Percentiles rank a stretch among this genome's conserved stretches.
Conservation (phyloP, 768 basidiomycete species). For the Collybia sp. region DNA sequence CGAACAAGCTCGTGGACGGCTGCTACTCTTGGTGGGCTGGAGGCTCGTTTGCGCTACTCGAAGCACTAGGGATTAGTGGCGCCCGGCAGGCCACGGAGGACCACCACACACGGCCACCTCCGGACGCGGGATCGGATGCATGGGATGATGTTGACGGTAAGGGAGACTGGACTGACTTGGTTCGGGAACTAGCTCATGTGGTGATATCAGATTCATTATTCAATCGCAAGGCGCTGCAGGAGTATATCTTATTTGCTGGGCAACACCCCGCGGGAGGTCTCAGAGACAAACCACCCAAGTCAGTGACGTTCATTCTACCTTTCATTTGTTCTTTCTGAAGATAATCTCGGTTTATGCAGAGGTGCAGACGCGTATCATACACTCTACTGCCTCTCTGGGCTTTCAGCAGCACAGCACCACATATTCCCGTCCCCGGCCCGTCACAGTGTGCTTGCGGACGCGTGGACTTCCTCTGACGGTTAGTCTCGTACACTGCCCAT, state of each 20-base stretch:
- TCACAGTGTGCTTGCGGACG: slow-evolving; percentile 22
- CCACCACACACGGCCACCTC: slow-evolving; percentile 2
- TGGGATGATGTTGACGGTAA: slow-evolving; percentile 77
- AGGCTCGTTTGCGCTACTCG: slow-evolving; percentile 76
- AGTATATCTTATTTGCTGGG: slow-evolving; percentile 82
- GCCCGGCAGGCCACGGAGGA: slow-evolving; percentile 22
- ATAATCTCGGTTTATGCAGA: slow-evolving; percentile 33
- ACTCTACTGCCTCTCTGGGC: slow-evolving; percentile 85
- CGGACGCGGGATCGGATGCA: slow-evolving; percentile 20
- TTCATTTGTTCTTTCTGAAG: neutral
- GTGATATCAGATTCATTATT: slow-evolving; percentile 36
- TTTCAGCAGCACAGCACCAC: slow-evolving; percentile 84
- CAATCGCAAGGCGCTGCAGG: slow-evolving; percentile 72
- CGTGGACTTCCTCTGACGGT: slow-evolving; percentile 28
- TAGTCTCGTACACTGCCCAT: neutral
- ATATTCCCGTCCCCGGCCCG: slow-evolving; percentile 44
- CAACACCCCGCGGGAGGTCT: slow-evolving; percentile 86
- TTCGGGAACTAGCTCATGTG: neutral
- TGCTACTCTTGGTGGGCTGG: slow-evolving; percentile 99
- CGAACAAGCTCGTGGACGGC: slow-evolving; percentile 98
- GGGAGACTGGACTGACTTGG: slow-evolving; percentile 10
- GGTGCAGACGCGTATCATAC: slow-evolving; percentile 95
- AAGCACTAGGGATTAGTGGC: slow-evolving; percentile 45
- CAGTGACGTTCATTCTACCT: slow-evolving; percentile 18
- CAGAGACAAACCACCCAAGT: slow-evolving; percentile 96